Conservation (phyloP, 148 eudicot genomes). For the Talinum fruticosum region DNA sequence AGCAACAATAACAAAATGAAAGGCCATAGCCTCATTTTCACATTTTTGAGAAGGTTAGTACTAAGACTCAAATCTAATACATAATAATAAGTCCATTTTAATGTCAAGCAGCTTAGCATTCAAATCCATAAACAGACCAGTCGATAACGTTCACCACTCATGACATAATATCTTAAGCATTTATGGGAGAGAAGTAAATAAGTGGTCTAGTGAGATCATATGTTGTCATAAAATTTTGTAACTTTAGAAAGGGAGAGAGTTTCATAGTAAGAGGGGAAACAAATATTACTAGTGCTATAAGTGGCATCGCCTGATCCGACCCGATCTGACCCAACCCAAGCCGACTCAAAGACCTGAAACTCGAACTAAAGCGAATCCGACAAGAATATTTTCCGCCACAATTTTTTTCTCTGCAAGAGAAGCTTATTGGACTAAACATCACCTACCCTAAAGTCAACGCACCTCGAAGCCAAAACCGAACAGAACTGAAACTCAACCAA, state of each 20-base stretch:
- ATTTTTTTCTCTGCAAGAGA: too few species aligned
- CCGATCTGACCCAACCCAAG: too few species aligned
- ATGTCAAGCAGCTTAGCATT: background rate
- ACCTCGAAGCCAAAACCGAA: too few species aligned
- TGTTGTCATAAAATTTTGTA: background rate
- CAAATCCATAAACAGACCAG: background rate
- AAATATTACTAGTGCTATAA: too few species aligned
- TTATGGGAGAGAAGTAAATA: background rate
- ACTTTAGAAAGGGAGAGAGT: background rate
- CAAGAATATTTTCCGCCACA: too few species aligned
- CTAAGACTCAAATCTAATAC: background rate
- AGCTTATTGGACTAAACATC: too few species aligned
- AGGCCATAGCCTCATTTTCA: background rate
- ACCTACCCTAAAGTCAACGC: too few species aligned
- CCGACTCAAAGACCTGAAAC: too few species aligned
- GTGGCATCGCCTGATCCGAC: too few species aligned
- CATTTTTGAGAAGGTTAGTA: background rate
- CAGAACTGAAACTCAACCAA: too few species aligned
- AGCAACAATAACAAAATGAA: background rate
- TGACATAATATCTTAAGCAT: background rate
- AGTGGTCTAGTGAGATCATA: background rate
- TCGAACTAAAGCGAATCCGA: too few species aligned
- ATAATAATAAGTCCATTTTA: background rate
- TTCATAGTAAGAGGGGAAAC: background rate
- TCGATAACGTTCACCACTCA: background rate